Evolutionary conservation across 1,139 yeast species (phyloP).

Genomic region (Fermentozyma sake): DNA sequence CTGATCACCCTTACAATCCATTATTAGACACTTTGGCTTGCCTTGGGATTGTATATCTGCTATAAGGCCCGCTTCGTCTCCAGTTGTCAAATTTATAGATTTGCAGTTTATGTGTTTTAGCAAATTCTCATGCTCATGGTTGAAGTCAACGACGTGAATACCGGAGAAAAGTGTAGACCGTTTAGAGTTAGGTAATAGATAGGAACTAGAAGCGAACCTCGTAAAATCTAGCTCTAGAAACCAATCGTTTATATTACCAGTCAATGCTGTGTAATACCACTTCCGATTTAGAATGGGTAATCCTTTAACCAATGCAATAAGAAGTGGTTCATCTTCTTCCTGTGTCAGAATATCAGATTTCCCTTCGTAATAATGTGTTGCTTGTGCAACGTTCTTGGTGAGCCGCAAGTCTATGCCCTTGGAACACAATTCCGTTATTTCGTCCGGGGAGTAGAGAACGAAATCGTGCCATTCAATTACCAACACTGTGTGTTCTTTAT

Average conservation of each 20-base stretch:
- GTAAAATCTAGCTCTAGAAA: conserved; percentile 12
- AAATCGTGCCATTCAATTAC: conserved; percentile 25
- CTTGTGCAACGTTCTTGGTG: conserved; percentile 14
- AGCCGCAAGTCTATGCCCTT: conserved; percentile 22
- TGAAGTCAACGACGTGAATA: conserved; percentile 9
- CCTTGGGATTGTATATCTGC: too few species aligned
- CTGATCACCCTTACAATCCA: too few species aligned
- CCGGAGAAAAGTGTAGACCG: conserved; percentile 13
- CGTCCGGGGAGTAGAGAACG: too few species aligned
- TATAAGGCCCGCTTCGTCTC: too few species aligned
- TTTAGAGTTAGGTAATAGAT: conserved; percentile 12
- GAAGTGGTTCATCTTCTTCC: conserved; percentile 18
- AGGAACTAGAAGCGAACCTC: conserved; percentile 8
- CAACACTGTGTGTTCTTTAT: conserved; percentile 10
- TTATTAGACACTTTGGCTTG: too few species aligned
- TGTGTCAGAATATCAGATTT: conserved; percentile 11
- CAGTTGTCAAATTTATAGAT: too few species aligned
- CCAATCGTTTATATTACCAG: conserved; percentile 18
- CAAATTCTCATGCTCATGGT: too few species aligned
- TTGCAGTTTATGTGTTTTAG: too few species aligned
- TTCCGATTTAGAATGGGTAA: conserved; percentile 21
- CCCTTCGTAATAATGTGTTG: conserved; percentile 24
- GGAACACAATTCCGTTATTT: conserved; percentile 7
- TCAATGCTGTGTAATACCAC: conserved; percentile 18
- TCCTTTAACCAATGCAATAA: too few species aligned